Conservation (phyloP, 805 yeast genomes). For the Spathaspora girioi region DNA sequence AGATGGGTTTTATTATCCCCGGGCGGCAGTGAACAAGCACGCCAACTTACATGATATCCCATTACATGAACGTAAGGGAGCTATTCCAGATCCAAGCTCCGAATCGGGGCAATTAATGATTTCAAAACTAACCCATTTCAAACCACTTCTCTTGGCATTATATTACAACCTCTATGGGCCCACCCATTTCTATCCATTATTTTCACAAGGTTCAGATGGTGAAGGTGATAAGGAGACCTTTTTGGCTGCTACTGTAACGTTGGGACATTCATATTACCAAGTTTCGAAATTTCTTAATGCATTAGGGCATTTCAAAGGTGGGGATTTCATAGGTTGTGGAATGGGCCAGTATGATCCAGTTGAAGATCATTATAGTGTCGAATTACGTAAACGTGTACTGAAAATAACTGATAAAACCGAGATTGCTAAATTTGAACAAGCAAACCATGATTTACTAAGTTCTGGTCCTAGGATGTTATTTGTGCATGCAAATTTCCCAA, state of each 20-base stretch:
- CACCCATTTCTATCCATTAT: constrained; percentile 37
- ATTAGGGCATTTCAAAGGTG: constrained; percentile 40
- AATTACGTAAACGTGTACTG: constrained; percentile 10
- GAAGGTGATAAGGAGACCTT: constrained; percentile 83
- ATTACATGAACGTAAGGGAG: constrained; percentile 29
- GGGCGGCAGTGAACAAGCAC: neutral
- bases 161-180: constrained; percentile 44
- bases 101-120: constrained; percentile 44
- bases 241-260: constrained; percentile 60
- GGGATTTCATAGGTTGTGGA: constrained; percentile 60
- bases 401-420: constrained; percentile 4
- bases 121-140: constrained; percentile 34
- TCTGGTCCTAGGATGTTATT: constrained; percentile 39
- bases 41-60: constrained; percentile 18
- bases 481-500: constrained; percentile 66
- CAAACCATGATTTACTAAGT: constrained; percentile 7
- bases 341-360: constrained; percentile 75
- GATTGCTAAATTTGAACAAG: constrained; percentile 2
- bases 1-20: constrained; percentile 15
- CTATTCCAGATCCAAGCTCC: constrained; percentile 28
- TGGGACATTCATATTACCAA: constrained; percentile 49
- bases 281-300: constrained; percentile 51
- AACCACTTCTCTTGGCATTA: constrained; percentile 34
- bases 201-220: constrained; percentile 51
- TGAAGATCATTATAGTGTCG: constrained; percentile 43